These are phyloP conservation scores for Dicorynia guianensis DNA, from an alignment of 306 rosid species.

Conservation along the genomic window DNA sequence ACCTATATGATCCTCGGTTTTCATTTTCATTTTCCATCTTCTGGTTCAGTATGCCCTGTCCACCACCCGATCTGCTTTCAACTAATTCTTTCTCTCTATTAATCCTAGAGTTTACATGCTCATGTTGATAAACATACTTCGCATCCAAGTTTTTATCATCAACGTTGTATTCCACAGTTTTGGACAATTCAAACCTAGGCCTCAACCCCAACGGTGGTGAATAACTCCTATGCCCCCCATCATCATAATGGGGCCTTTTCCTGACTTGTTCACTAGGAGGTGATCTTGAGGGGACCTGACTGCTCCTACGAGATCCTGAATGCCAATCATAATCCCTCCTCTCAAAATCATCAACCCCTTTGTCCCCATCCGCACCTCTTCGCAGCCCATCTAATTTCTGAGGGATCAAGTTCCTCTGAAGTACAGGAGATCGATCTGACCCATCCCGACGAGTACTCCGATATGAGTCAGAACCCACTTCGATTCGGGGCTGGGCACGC, in stretches of 20 bases:
- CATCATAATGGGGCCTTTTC: slow-evolving; percentile 61
- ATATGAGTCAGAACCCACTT: slow-evolving; percentile 45
- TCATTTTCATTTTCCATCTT: slow-evolving; percentile 57
- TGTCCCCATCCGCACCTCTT: slow-evolving; percentile 51
- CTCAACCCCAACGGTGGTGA: slow-evolving; percentile 53
- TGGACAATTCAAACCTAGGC: slow-evolving; percentile 52
- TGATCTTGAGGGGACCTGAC: slow-evolving; percentile 53
- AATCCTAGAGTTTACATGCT: slow-evolving; percentile 45
- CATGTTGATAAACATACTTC: slow-evolving; percentile 42
- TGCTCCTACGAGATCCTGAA: slow-evolving; percentile 57
- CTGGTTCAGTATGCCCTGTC: slow-evolving; percentile 47
- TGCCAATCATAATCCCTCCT: slow-evolving; percentile 66
- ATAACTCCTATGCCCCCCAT: slow-evolving; percentile 56
- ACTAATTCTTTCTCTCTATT: slow-evolving; percentile 56
- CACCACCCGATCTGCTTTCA: slow-evolving; percentile 57
- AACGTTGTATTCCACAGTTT: slow-evolving; percentile 45
- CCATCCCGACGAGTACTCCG: slow-evolving; percentile 47
- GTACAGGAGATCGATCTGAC: slow-evolving; percentile 45
- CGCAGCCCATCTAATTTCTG: slow-evolving; percentile 51
- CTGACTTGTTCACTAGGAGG: slow-evolving; percentile 58
- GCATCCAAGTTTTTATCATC: slow-evolving; percentile 48
- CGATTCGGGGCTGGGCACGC: slow-evolving; percentile 50
- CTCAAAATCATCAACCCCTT: slow-evolving; percentile 51
- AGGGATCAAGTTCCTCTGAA: slow-evolving; percentile 68
- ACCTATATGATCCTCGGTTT: slow-evolving; percentile 54